phyloP scores from a whole-genome alignment of 345 rosid genomes.

The Citrus sinensis region DNA sequence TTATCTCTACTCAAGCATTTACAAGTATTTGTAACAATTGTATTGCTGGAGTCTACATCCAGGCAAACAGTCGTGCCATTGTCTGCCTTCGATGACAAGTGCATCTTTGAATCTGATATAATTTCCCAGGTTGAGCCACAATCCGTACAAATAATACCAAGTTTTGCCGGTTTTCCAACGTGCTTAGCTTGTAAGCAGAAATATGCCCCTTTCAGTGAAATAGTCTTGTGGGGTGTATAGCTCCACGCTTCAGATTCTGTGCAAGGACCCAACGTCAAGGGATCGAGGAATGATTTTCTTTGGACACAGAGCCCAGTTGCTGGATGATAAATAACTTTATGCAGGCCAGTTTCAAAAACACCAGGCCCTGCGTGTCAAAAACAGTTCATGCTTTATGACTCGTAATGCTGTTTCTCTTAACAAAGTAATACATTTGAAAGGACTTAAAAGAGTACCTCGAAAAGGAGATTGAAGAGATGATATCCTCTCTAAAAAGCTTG shows the following conservation, averaged over 20 bases:
- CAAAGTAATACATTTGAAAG: background rate
- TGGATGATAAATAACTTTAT: conserved; percentile 78
- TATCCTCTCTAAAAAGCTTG: conserved; percentile 52
- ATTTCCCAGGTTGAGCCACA: conserved; percentile 55
- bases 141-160: conserved; percentile 44
- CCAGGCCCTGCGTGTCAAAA: conserved; percentile 66
- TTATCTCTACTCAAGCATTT: conserved; percentile 52
- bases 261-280: conserved; percentile 64
- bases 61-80: conserved; percentile 59
- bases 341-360: conserved; percentile 37
- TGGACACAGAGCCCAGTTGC: conserved; percentile 68
- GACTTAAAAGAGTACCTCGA: conserved; percentile 35
- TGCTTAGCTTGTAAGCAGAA: conserved; percentile 63
- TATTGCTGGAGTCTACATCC: conserved; percentile 55
- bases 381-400: background rate
- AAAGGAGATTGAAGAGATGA: conserved; percentile 62
- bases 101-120: conserved; percentile 81
- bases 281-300: conserved; percentile 39
- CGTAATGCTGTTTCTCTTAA: background rate
- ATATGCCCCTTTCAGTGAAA: conserved; percentile 46
- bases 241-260: conserved; percentile 69
- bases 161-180: conserved; percentile 34
- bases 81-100: conserved; percentile 45
- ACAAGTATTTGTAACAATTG: conserved; percentile 42
- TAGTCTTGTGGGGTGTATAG: conserved; percentile 43